Evolutionary conservation across 2,329 filamentous ascomycete genomes (phyloP), one percentile per base, ranked within the genome.

Genomic region (Fusarium anthophilum): DNA sequence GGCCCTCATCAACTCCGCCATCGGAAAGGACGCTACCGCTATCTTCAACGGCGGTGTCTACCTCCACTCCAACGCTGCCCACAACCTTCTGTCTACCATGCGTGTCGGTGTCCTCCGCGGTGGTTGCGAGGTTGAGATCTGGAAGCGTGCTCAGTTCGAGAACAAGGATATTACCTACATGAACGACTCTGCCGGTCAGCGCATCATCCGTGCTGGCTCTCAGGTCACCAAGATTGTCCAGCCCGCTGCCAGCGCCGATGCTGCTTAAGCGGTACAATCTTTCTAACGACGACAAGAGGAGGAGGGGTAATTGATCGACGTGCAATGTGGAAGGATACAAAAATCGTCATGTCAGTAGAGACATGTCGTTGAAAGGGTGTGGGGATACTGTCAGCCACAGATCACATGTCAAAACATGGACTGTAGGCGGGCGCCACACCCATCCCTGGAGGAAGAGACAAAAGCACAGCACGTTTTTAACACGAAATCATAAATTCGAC

Each of bases 31-130:
- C 73, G 93, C 94, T 63, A 96, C 94, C 22, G 93, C 94, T 77
- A 94, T 95, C 84, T 97, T 97, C 90, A 97, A 97, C 83, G 94
- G 94, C 75, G 94, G 94, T 84, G 93, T 97, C 71, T 97, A 97
- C 86, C 90, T 92, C 82, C 94, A 97, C 87, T 94, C 92, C 82
- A 97, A 97, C 84, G 94, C 93, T 63, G 94, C 94, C 41, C 94
- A 97, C 88, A 97, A 97, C 85, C 84, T 96, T 70, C 88, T 97
- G 73, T 95, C 93, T 13, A 96, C 93, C 76, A 96, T 96, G 93
- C 90, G 94, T 77, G 91, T 96, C 20, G 94, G 93, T 83, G 94
- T 97, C 55, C 92, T 97, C 73, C 93, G 93, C 59, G 94, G 94
- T 74, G 94, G 94, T 48, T 94, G 93, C 81, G 94, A 96, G 83